Conservation (phyloP, 306 rosid genomes). For the Psophocarpus tetragonolobus region DNA sequence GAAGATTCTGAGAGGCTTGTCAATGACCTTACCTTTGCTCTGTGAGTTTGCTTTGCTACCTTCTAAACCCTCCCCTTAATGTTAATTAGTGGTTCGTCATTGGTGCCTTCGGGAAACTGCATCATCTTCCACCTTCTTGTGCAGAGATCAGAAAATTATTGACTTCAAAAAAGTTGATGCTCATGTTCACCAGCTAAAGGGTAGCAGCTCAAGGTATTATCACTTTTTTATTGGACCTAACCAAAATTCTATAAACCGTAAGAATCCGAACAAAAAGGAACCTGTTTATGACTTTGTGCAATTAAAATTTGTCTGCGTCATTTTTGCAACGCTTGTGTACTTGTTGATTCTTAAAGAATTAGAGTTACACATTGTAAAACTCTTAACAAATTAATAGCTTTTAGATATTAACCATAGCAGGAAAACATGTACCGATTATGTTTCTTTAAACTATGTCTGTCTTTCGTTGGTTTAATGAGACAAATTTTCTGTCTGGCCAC, state of each 20-base stretch:
- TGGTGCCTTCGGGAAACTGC: not conserved
- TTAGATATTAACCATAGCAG: not conserved
- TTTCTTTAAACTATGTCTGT: not conserved
- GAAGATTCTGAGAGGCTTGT: conserved; percentile 80
- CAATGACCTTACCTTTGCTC: conserved; percentile 62
- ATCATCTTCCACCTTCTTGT: conserved; percentile 2
- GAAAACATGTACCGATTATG: not conserved
- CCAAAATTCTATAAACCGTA: not conserved
- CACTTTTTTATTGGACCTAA: not conserved
- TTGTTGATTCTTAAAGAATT: not conserved
- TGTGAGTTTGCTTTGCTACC: conserved; percentile 49
- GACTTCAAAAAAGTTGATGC: conserved; percentile 74
- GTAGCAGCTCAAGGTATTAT: conserved; percentile 46
- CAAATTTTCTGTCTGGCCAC: not conserved
- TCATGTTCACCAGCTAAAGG: conserved; percentile 13
- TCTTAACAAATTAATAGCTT: not conserved
- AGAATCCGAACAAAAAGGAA: conserved; percentile 6
- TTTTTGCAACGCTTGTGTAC: not conserved
- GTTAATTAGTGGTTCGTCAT: not conserved
- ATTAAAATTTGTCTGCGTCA: not conserved
- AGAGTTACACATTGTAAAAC: not conserved
- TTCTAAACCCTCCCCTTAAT: not conserved
- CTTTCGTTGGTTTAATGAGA: not conserved
- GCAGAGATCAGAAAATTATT: conserved; percentile 55
- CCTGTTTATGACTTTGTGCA: not conserved